Percentiles rank a stretch among this genome's conserved stretches.
Evolutionary conservation across 257 asterid species (phyloP).

Genomic region (Petunia secreta): DNA sequence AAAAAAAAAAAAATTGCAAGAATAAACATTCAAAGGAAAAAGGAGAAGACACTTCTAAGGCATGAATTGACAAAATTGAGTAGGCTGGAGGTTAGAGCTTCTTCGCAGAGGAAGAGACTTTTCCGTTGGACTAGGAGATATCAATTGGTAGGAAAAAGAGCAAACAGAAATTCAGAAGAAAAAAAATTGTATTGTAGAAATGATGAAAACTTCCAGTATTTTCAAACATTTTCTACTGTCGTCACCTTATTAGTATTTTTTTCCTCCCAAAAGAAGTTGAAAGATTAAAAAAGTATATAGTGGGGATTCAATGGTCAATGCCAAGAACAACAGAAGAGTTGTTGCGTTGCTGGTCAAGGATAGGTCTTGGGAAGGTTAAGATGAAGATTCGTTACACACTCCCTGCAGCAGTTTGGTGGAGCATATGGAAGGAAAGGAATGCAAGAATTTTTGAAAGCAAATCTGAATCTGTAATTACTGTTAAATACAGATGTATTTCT

Average conservation of each 20-base stretch:
- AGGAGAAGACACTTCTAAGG: background rate
- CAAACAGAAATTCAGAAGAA: background rate
- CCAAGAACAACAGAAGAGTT: too few relatives aligned
- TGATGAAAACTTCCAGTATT: background rate
- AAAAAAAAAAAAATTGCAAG: slow-evolving; percentile 19
- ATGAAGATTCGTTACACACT: too few relatives aligned
- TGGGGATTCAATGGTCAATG: too few relatives aligned
- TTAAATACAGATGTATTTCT: too few relatives aligned
- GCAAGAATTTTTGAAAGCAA: too few relatives aligned
- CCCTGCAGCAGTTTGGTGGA: too few relatives aligned
- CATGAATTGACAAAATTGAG: background rate
- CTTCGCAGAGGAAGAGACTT: background rate
- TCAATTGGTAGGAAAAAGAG: background rate
- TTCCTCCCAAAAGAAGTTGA: background rate
- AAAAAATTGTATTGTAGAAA: background rate
- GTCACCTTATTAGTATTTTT: background rate
- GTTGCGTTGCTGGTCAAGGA: too few relatives aligned
- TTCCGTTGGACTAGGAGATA: background rate
- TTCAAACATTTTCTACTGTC: background rate
- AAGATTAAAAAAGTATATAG: background rate
- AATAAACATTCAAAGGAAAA: background rate
- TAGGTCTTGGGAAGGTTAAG: too few relatives aligned
- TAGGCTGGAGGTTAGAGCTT: slow-evolving; percentile 7
- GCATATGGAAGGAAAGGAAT: too few relatives aligned
- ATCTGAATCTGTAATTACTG: too few relatives aligned